Percentiles rank a stretch among this genome's conserved stretches.
phyloP scores from a whole-genome alignment of 352 stramenopile species.

The Globisporangium ultimum region DNA sequence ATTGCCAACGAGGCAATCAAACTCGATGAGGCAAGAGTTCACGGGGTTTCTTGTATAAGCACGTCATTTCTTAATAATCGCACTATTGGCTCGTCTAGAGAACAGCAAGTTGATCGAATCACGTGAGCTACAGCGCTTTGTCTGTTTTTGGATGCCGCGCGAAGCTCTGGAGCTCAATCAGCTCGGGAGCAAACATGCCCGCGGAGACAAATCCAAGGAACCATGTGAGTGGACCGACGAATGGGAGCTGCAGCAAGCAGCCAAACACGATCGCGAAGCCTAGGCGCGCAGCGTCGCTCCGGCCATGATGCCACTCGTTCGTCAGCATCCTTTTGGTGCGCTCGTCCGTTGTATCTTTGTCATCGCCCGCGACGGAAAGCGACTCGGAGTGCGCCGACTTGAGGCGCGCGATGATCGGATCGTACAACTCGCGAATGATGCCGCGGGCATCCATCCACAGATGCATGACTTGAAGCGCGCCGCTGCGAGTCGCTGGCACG shows the following conservation, averaged over 20 bases:
- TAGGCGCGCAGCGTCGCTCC: constrained; percentile 64
- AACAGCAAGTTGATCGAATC: no score
- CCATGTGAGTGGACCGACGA: constrained; percentile 65
- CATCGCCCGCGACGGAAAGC: constrained; percentile 24
- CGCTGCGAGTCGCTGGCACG: constrained; percentile 32
- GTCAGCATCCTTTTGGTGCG: constrained; percentile 21
- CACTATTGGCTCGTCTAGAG: no score
- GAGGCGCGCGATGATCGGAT: constrained; percentile 60
- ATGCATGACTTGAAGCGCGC: constrained; percentile 45
- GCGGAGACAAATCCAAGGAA: constrained; percentile 65
- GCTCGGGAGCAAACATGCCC: constrained; percentile 54
- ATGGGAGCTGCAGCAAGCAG: constrained; percentile 54
- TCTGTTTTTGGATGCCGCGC: constrained; percentile 26
- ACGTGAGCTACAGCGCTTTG: not conserved
- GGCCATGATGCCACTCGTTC: constrained; percentile 48
- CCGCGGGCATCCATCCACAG: constrained; percentile 63
- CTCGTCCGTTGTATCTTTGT: constrained; percentile 16
- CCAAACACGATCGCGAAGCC: constrained; percentile 65
- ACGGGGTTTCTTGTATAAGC: no score
- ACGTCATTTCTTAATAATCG: no score
- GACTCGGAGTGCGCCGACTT: constrained; percentile 31
- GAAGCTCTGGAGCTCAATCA: constrained; percentile 84
- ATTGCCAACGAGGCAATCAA: no score
- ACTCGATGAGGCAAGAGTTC: no score
- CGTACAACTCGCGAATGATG: constrained; percentile 67